Base-by-base conservation (phyloP, 2,329 filamentous ascomycete species). In the Fusarium sp. region DNA sequence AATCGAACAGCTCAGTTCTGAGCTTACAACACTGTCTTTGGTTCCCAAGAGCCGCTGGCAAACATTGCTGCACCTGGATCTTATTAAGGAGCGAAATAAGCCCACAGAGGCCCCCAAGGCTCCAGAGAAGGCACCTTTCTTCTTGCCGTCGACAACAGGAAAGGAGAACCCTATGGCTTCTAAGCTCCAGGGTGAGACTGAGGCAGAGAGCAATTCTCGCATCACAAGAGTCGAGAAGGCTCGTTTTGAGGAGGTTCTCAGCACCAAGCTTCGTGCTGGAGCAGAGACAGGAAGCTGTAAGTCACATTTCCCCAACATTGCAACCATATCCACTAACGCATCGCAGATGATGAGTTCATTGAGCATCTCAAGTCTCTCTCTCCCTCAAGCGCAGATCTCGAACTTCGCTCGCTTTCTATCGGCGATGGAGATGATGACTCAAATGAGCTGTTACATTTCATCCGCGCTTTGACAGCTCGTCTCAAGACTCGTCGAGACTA, bases 81-180 rank as follows among this genome's bases (percentile, higher is more conserved):
- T 94, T 31, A 97, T 99, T 79, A 93, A 95, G 83, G 90, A 94
- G 82, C 93, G 96, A 69, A 99, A 99, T 83, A 97, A 96, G 82
- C 96, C 97, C 1, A 95, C 91, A 73, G 94, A 98, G 81, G 90
- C 95, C 0, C 95, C 95, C 21, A 98, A 98, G 83, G 89, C 91
- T 11, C 96, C 96, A 0, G 94, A 98, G 80, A 97, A 97, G 79
- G 95, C 95, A 0, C 97, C 96, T 0, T 98, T 98, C 86, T 98
- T 98, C 86, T 86, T 98, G 8, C 94, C 94, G 0, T 92, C 92
- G 0, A 84, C 92, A 4, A 86, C 86, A 11, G 82, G 79, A 9
- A 86, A 86, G 11, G 82, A 79, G 8, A 82, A 82, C 4, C 81
- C 82, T 3, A 84, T 88, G 62, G 77, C 70, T 5, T 78, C 79